Base-by-base conservation (phyloP, 176 grass and related monocot genomes). In the Rhynchospora tenuis region DNA sequence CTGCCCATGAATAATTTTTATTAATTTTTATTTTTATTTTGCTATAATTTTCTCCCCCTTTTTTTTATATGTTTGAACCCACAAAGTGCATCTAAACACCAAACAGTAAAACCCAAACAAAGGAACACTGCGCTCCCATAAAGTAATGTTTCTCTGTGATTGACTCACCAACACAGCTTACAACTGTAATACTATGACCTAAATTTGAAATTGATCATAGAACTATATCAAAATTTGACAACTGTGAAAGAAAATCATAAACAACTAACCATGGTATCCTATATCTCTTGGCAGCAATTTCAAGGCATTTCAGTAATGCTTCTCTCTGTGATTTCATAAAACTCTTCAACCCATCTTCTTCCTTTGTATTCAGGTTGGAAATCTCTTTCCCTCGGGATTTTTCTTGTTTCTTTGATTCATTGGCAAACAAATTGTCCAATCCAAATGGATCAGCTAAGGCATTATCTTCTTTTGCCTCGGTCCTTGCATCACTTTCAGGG, bases 221-320 rank as follows among this genome's bases (percentile, higher is more conserved):
- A 1, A 44, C 3, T 70, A 44, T 45, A 76, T 55, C 48, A 24
- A 76, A 56, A 15, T 28, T 55, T 76, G 48, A 15, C 28, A 24
- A 62, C 59, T 43, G 17, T 22, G 19, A 64, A 77, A 64, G 16
- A 0, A 29, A 38, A 7, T 43, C 24, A 50, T 71, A 54, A 80
- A 83, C 9, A 52, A 68, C 84, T 89, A 50, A 95, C 96, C 96
- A 95, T 17, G 91, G 84, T 17, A 90, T 75, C 89, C 84, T 95
- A 59, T 98, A 98, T 26, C 91, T 91, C 17, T 91, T 86, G 60
- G 96, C 96, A 17, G 96, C 93, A 56, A 89, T 90, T 73, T 98
- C 96, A 10, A 98, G 71, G 64, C 96, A 95, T 81, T 91, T 93
- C 72, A 98, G 71, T 64, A 98, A 84, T 73, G 84, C 96, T 59